Evolutionary conservation across 345 rosid species (phyloP).

Genomic region (Gossypium bickii): DNA sequence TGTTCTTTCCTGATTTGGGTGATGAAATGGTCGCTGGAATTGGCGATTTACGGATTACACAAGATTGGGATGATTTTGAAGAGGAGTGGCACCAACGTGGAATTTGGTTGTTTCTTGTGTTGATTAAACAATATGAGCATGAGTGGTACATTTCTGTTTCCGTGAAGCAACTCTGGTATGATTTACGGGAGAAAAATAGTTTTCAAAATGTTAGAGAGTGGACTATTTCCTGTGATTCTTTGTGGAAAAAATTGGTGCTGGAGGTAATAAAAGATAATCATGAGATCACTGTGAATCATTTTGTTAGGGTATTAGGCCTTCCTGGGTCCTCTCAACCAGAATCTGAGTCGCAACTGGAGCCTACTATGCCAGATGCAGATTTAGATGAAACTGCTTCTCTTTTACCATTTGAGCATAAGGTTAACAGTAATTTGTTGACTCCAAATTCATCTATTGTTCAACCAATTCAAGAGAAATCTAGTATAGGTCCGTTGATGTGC

Average conservation of each 20-base stretch:
- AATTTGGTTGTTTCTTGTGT: slow-evolving; percentile 59
- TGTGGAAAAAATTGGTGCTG: slow-evolving; percentile 41
- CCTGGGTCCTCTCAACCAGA: slow-evolving; percentile 21
- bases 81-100: slow-evolving; percentile 65
- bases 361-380: slow-evolving; percentile 15
- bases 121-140: slow-evolving; percentile 42
- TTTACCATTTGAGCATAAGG: slow-evolving; percentile 15
- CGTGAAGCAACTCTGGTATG: slow-evolving; percentile 72
- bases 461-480: slow-evolving; percentile 14
- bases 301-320: slow-evolving; percentile 22
- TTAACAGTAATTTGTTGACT: slow-evolving; percentile 6
- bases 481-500: slow-evolving; percentile 2
- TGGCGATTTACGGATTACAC: slow-evolving; percentile 48
- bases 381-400: slow-evolving; percentile 2
- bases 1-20: slow-evolving; percentile 85
- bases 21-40: slow-evolving; percentile 44
- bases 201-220: slow-evolving; percentile 47
- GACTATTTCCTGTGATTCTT: slow-evolving; percentile 27
- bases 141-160: slow-evolving; percentile 47
- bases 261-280: slow-evolving; percentile 50
- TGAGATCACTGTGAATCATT: slow-evolving; percentile 24
- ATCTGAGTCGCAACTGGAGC: slow-evolving; percentile 6
- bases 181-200: slow-evolving; percentile 43
- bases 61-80: slow-evolving; percentile 57
- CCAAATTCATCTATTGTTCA: neutral